These are phyloP conservation scores for Zopfia rhizophila DNA, from an alignment of 2,329 filamentous ascomycete species.

Conservation along the genomic window DNA sequence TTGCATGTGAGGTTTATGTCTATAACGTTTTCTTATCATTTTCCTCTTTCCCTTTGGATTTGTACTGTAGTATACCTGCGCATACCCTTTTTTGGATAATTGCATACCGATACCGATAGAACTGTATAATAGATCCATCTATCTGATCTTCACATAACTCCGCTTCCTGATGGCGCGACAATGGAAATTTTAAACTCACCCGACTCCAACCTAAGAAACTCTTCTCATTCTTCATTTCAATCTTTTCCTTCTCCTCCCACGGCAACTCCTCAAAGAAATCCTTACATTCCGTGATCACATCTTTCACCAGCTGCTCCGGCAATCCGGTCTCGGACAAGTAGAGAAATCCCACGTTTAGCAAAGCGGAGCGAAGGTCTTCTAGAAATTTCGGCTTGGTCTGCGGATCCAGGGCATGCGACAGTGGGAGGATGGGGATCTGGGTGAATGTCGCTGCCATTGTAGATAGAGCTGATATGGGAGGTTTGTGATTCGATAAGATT, in stretches of 20 bases:
- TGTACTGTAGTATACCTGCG: too few relatives aligned
- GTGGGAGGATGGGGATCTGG: conserved; percentile 79
- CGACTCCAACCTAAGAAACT: conserved; percentile 60
- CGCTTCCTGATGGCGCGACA: too few relatives aligned
- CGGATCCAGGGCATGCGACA: conserved; percentile 71
- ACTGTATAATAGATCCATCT: too few relatives aligned
- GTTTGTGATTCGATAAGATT: too few relatives aligned
- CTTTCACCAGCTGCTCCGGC: conserved; percentile 69
- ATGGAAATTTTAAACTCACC: conserved; percentile 46
- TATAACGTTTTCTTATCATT: too few relatives aligned
- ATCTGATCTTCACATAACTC: too few relatives aligned
- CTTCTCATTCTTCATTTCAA: conserved; percentile 62
- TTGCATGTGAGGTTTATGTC: too few relatives aligned
- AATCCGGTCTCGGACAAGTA: conserved; percentile 78
- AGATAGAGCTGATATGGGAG: too few relatives aligned
- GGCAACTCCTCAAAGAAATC: conserved; percentile 79
- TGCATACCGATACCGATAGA: too few relatives aligned
- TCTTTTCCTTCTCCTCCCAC: conserved; percentile 74
- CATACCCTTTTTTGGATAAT: too few relatives aligned
- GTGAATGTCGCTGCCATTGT: too few relatives aligned
- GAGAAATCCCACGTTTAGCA: conserved; percentile 88
- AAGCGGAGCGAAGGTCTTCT: conserved; percentile 73
- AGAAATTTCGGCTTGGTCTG: conserved; percentile 81
- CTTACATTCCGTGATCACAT: conserved; percentile 74
- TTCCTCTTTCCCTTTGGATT: too few relatives aligned